Evolutionary conservation across 345 rosid species (phyloP), one percentile per base, ranked within the genome.

Genomic region (Linum tenue): DNA sequence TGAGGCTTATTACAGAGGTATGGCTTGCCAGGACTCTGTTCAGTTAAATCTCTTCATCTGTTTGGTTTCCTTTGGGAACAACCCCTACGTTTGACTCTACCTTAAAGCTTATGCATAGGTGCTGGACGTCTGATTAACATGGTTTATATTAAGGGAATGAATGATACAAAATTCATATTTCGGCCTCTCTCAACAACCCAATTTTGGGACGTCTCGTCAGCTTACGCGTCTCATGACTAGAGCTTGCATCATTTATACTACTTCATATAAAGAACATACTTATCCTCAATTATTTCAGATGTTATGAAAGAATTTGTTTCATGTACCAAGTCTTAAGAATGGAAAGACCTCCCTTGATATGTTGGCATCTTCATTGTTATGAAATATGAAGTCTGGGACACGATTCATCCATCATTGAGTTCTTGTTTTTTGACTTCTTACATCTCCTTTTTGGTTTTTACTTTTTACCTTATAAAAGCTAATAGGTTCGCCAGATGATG

Each of bases 1-100:
- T 62, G 35, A 62, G 50, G 11, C 64, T 62, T 14, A 62, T 39
- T 39, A 62, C 64, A 12, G 51, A 62, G 64, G 64, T 62, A 62
- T 39, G 48, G n/a, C 11, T 22, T 48, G 14, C 1, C 14, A 48
- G 51, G 53, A 48, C 53, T 48, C 12, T 48, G 5, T 41, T 48
- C 53, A 48, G 14, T 15, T 48, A 48, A 15, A 12, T 48, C 9
- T 8, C 9, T 48, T 48, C 53, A 9, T 48, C 15, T 0, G 14
- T 48, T 12, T 9, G 2, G 9, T 48, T 48, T 3, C 14, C 53
- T 48, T 3, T 48, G 9, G 10, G 53, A 12, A 22, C 31, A 22
- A 22, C 14, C 7, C 51, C 9, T 44, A 44, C 51, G 7, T 44
- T 44, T 9, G 51, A 44, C 7, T 44, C 7, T 14, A 44, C 12